Evolutionary conservation across 306 rosid genomes (phyloP).

Genomic region (Pyrus betulifolia): DNA sequence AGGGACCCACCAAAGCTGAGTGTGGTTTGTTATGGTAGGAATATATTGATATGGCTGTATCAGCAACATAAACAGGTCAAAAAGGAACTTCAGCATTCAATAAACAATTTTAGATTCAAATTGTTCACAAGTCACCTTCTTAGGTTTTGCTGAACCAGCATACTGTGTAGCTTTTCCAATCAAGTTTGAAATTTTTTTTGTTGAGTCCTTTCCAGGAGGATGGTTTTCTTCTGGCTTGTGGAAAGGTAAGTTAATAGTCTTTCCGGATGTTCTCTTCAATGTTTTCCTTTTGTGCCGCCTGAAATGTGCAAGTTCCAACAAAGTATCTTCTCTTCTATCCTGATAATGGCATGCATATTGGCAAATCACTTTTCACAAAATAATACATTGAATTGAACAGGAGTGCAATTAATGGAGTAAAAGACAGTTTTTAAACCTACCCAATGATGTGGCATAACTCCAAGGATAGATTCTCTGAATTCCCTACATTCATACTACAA

Average conservation of each 20-base stretch:
- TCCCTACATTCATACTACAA: conserved; percentile 93
- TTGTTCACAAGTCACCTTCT: conserved; percentile 50
- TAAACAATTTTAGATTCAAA: background rate
- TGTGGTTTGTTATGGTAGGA: conserved; percentile 97
- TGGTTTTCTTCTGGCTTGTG: conserved; percentile 93
- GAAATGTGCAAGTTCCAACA: conserved; percentile 72
- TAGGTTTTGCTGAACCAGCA: conserved; percentile 78
- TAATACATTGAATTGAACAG: background rate
- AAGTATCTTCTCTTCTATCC: conserved; percentile 97
- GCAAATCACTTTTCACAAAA: conserved; percentile 2
- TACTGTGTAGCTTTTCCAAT: conserved; percentile 84
- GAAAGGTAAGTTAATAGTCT: conserved; percentile 50
- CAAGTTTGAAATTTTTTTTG: conserved; percentile 82
- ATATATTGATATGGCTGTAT: conserved; percentile 71
- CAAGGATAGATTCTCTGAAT: conserved; percentile 94
- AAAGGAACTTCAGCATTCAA: background rate
- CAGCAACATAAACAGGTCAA: conserved; percentile 16
- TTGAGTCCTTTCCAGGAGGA: conserved; percentile 92
- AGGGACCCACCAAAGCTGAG: conserved; percentile 98
- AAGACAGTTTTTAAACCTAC: conserved; percentile 24
- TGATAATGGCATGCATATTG: conserved; percentile 28
- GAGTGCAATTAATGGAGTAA: background rate
- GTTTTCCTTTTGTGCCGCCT: conserved; percentile 84
- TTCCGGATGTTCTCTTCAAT: conserved; percentile 71
- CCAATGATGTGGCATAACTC: conserved; percentile 98